phyloP scores from a whole-genome alignment of 768 basidiomycete genomes.

The Trametes meyenii region DNA sequence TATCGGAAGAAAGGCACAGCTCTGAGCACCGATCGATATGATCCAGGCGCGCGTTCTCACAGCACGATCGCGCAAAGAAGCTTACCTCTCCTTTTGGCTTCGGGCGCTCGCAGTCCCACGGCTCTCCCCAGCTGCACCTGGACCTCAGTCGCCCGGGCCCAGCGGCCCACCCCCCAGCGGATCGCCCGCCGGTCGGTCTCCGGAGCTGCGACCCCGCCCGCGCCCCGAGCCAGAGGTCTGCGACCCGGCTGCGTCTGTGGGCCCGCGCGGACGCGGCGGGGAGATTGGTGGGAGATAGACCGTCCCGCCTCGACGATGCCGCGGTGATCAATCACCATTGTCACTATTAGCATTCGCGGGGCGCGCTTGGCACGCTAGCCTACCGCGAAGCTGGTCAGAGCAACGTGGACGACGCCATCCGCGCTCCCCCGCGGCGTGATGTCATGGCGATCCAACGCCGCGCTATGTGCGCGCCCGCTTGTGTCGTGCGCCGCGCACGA shows the following conservation, averaged over 20 bases:
- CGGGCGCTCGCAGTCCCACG: neutral
- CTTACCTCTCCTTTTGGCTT: neutral
- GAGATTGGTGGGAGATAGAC: conserved; percentile 26
- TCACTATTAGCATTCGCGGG: conserved; percentile 4
- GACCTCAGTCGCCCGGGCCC: too few relatives aligned
- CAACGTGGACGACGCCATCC: conserved; percentile 1
- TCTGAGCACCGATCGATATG: conserved; percentile 17
- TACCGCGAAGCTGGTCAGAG: conserved; percentile 3
- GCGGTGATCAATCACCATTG: conserved; percentile 19
- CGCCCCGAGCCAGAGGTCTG: neutral
- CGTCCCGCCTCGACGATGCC: conserved; percentile 14
- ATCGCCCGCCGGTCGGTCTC: conserved; percentile 1
- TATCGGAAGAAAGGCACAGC: conserved; percentile 20
- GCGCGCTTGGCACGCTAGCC: conserved; percentile 4
- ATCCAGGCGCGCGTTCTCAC: conserved; percentile 13
- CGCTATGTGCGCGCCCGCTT: conserved; percentile 9
- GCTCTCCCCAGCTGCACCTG: neutral
- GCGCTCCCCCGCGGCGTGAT: conserved; percentile 15
- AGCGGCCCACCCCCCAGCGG: neutral
- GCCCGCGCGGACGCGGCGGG: conserved; percentile 14
- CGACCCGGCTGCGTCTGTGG: neutral
- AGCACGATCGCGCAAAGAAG: conserved; percentile 19
- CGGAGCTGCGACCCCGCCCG: neutral
- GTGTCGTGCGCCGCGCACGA: too few relatives aligned
- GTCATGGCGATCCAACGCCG: conserved; percentile 22